Evolutionary conservation across 257 asterid genomes (phyloP).

Genomic region (Perilla frutescens): DNA sequence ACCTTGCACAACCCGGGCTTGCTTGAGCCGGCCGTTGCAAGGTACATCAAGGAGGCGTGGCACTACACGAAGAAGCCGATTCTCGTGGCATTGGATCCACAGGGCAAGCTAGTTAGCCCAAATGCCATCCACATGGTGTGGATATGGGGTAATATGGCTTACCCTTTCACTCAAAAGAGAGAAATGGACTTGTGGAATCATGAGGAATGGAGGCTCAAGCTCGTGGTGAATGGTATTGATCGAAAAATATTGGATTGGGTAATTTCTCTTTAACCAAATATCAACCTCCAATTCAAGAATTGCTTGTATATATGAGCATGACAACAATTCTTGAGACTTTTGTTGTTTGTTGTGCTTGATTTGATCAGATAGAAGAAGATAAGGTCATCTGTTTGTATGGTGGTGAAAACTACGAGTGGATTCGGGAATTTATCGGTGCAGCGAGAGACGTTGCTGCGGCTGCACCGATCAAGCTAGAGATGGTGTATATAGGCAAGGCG

Average conservation of each 20-base stretch:
- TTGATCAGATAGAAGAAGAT: conserved; percentile 49
- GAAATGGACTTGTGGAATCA: conserved; percentile 66
- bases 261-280: conserved; percentile 20
- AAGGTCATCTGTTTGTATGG: conserved; percentile 75
- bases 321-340: background rate
- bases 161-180: conserved; percentile 60
- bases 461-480: conserved; percentile 51
- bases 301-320: background rate
- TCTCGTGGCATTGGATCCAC: conserved; percentile 76
- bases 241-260: conserved; percentile 62
- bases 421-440: conserved; percentile 45
- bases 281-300: background rate
- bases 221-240: conserved; percentile 69
- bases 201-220: conserved; percentile 67
- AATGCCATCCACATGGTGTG: conserved; percentile 76
- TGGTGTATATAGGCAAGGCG: conserved; percentile 73
- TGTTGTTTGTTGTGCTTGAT: background rate
- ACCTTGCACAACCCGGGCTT: conserved; percentile 63
- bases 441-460: conserved; percentile 42
- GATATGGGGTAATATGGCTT: conserved; percentile 85
- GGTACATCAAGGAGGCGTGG: conserved; percentile 70
- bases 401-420: conserved; percentile 78
- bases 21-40: conserved; percentile 68
- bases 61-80: conserved; percentile 68
- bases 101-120: conserved; percentile 57